Conservation (phyloP, 2,329 filamentous ascomycete species). For the Nemania serpens region DNA sequence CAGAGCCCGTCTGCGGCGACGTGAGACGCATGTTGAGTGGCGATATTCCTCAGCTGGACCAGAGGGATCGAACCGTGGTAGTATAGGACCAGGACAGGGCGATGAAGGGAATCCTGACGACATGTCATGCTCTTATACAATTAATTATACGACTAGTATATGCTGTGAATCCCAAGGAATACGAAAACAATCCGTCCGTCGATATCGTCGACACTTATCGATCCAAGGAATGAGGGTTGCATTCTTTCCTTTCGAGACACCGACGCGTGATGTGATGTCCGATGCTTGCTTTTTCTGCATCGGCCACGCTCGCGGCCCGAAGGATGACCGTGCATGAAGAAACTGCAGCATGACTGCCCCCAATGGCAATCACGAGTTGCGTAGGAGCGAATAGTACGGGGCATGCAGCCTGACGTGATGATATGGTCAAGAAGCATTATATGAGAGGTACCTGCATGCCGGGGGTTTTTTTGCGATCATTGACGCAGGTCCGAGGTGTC, state of each 20-base stretch:
- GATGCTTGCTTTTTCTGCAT: background rate
- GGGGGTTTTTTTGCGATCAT: constrained; percentile 3
- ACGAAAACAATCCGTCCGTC: background rate
- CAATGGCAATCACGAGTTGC: background rate
- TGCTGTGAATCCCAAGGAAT: background rate
- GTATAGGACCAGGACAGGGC: no score
- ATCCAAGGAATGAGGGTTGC: constrained; percentile 4
- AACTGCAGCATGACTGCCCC: background rate
- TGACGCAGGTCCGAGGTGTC: constrained; percentile 20
- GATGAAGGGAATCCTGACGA: no score
- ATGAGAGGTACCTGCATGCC: constrained; percentile 17
- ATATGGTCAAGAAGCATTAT: background rate
- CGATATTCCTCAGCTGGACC: background rate
- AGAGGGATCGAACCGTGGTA: no score
- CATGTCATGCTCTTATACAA: no score
- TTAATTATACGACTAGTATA: no score
- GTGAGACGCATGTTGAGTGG: constrained; percentile 5
- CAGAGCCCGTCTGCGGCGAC: background rate
- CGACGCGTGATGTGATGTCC: constrained; percentile 6
- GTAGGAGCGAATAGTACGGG: background rate
- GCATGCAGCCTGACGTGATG: constrained; percentile 20
- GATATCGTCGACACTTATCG: constrained; percentile 1
- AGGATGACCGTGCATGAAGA: constrained; percentile 12
- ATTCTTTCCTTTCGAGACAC: background rate
- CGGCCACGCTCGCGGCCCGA: background rate